phyloP scores from a whole-genome alignment of 306 rosid genomes.

The Ochetophila trinervis region DNA sequence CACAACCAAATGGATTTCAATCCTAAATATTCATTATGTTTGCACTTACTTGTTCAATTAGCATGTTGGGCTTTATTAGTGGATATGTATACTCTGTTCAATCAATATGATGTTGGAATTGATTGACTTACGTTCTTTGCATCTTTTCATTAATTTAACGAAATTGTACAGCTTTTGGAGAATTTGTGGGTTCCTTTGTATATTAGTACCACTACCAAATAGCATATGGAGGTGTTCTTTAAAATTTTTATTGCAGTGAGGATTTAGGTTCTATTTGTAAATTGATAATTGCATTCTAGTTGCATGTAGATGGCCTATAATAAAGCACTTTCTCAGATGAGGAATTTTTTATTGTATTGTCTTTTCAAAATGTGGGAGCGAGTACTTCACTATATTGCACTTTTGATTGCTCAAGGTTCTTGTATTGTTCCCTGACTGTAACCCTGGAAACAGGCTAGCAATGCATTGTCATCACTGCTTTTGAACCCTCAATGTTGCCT shows the following conservation, averaged over 20 bases:
- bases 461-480: conserved; percentile 56
- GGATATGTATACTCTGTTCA: no score
- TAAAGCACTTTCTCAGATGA: background rate
- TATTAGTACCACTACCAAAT: background rate
- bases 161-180: background rate
- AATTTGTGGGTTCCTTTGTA: background rate
- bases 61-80: no score
- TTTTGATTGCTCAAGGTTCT: conserved; percentile 6
- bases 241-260: no score
- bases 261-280: no score
- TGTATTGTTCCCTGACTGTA: conserved; percentile 12
- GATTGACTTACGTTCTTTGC: no score
- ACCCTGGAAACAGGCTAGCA: conserved; percentile 53
- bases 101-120: no score
- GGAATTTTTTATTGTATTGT: background rate
- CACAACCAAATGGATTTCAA: no score
- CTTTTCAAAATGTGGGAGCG: background rate
- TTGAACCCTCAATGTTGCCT: conserved; percentile 62
- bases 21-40: no score
- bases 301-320: no score
- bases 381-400: background rate
- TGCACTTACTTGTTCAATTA: no score
- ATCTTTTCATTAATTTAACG: no score
- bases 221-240: background rate
- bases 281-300: no score